These are phyloP conservation scores for Fusarium mundagurra DNA, from an alignment of 2,329 filamentous ascomycete genomes.

Conservation along the genomic window DNA sequence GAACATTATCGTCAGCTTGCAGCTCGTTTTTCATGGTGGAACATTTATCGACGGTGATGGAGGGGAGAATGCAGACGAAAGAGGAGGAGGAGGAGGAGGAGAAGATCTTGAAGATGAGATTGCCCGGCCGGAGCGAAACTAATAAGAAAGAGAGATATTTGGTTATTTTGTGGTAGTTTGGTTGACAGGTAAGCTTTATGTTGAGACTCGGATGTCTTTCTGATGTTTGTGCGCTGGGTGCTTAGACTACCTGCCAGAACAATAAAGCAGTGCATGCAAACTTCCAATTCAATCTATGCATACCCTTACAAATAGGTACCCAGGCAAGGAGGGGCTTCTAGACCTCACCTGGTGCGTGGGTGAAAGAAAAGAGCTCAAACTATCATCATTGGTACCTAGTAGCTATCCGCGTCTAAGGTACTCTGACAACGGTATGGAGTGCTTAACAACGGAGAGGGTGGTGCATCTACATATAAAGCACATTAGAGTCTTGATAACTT, in stretches of 20 bases:
- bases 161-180: not conserved
- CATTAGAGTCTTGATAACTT: constrained; percentile 2
- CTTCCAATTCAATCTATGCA: not conserved
- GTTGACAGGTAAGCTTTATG: not conserved
- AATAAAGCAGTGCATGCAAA: constrained; percentile 1
- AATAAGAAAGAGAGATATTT: not conserved
- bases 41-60: not conserved
- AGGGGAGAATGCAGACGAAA: not conserved
- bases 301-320: not conserved
- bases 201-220: not conserved
- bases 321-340: not conserved
- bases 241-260: constrained; percentile 1
- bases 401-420: not conserved
- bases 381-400: constrained; percentile 3
- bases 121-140: not conserved
- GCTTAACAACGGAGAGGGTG: not conserved
- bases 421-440: not conserved
- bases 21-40: not conserved
- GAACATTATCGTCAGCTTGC: constrained; percentile 14
- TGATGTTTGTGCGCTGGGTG: not conserved
- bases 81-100: not conserved
- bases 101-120: not conserved
- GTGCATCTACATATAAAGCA: not conserved
- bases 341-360: not conserved
- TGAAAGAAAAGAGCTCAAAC: not conserved